phyloP scores from a whole-genome alignment of 2,329 filamentous ascomycete species.

The Camptophora hylomeconis region DNA sequence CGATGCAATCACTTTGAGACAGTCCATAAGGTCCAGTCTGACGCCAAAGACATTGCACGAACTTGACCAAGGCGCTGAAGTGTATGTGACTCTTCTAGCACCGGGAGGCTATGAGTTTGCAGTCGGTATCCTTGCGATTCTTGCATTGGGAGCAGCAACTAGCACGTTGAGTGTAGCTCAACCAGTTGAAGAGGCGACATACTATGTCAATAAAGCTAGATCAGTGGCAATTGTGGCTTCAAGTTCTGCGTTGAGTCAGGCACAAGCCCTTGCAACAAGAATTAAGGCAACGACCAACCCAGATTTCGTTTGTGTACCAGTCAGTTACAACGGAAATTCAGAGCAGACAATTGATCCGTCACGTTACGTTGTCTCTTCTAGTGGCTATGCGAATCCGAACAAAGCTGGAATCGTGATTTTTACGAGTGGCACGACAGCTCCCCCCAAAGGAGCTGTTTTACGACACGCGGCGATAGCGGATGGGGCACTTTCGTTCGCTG shows the following conservation, averaged over 20 bases:
- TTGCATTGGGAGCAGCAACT: conserved; percentile 23
- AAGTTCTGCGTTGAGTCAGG: conserved; percentile 11
- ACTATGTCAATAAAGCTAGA: conserved; percentile 19
- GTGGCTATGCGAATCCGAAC: conserved; percentile 20
- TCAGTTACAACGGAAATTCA: conserved; percentile 14
- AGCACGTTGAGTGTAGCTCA: conserved; percentile 22
- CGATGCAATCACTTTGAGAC: conserved; percentile 21
- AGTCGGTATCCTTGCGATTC: conserved; percentile 23
- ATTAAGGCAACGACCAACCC: conserved; percentile 12
- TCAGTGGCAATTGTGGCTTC: conserved; percentile 14
- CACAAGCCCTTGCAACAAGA: conserved; percentile 10
- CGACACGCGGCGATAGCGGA: conserved; percentile 16
- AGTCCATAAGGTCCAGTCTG: conserved; percentile 12
- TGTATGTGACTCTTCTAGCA: conserved; percentile 22
- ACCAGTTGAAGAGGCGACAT: conserved; percentile 22
- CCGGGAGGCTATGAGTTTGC: conserved; percentile 26
- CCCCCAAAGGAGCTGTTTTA: conserved; percentile 18
- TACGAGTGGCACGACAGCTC: conserved; percentile 19
- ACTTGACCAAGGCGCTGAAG: conserved; percentile 19
- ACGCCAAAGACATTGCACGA: conserved; percentile 12
- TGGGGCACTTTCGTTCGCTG: conserved; percentile 14
- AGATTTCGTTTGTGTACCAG: conserved; percentile 16
- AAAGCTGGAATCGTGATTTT: conserved; percentile 21
- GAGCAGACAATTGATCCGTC: conserved; percentile 5
- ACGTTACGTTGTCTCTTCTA: conserved; percentile 18